phyloP scores from a whole-genome alignment of 2,329 filamentous ascomycete species.

The Pseudogymnoascus sp. region DNA sequence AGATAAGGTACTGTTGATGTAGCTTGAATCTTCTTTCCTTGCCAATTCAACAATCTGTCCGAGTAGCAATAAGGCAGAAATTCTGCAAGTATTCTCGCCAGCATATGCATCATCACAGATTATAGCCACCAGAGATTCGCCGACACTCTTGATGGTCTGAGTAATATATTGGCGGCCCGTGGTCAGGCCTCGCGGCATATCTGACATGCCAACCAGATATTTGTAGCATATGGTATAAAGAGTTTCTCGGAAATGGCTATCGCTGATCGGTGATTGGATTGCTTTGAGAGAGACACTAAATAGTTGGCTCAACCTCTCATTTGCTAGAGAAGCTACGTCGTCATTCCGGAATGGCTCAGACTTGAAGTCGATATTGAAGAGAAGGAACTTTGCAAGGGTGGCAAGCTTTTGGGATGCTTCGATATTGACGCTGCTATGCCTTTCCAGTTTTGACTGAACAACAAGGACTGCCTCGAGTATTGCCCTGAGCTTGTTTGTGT shows the following conservation, averaged over 20 bases:
- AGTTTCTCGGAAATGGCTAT: constrained; percentile 65
- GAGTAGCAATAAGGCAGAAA: constrained; percentile 79
- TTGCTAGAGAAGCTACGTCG: constrained; percentile 63
- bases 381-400: constrained; percentile 63
- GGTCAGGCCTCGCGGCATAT: constrained; percentile 45
- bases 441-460: constrained; percentile 80
- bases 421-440: constrained; percentile 60
- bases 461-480: constrained; percentile 81
- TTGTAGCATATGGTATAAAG: constrained; percentile 91
- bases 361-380: constrained; percentile 62
- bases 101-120: constrained; percentile 90
- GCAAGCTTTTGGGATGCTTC: constrained; percentile 69
- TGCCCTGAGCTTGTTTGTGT: constrained; percentile 64
- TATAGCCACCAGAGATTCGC: constrained; percentile 74
- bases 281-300: constrained; percentile 82
- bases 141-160: constrained; percentile 69
- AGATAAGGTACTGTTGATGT: constrained; percentile 72
- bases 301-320: constrained; percentile 83
- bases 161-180: constrained; percentile 44
- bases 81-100: constrained; percentile 72
- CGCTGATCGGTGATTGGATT: constrained; percentile 65
- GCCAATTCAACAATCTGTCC: constrained; percentile 69
- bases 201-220: constrained; percentile 64
- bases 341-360: constrained; percentile 33
- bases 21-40: constrained; percentile 61